Conservation (phyloP, 1,139 yeast genomes). For the Pichia norvegensis region DNA sequence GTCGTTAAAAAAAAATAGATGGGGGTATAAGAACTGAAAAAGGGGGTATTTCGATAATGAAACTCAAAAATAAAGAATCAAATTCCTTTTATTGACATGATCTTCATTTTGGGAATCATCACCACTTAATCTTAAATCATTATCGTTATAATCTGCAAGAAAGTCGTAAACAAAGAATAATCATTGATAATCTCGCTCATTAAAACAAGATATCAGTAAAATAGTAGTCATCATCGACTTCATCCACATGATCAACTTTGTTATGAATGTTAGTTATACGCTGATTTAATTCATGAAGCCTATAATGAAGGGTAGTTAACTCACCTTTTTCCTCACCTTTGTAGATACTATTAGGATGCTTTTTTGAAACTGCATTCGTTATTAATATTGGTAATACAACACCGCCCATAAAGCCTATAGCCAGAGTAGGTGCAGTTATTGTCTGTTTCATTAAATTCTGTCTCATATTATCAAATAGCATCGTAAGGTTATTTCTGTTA, state of each 20-base stretch:
- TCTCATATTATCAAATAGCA: conserved; percentile 13
- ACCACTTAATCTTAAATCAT: not conserved
- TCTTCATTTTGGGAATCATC: not conserved
- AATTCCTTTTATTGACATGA: not conserved
- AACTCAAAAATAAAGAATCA: conserved; percentile 3
- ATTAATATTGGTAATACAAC: conserved; percentile 15
- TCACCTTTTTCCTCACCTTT: conserved; percentile 14
- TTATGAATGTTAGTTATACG: conserved; percentile 16
- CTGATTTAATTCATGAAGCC: conserved; percentile 7
- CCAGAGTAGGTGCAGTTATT: conserved; percentile 13
- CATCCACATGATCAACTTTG: conserved; percentile 13
- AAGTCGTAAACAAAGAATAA: not conserved
- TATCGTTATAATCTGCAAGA: not conserved
- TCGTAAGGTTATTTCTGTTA: not conserved
- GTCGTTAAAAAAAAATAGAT: not conserved
- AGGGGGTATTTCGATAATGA: not conserved
- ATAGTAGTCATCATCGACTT: conserved; percentile 9
- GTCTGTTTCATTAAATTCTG: conserved; percentile 9
- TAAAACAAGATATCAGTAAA: conserved; percentile 11
- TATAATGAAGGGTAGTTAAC: conserved; percentile 9
- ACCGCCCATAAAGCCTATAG: conserved; percentile 17
- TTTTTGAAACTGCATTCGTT: conserved; percentile 11
- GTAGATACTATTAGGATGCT: conserved; percentile 9
- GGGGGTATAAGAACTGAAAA: not conserved
- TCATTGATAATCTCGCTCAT: not conserved